Evolutionary conservation across 2,329 filamentous ascomycete genomes (phyloP), one percentile per base, ranked within the genome.

Genomic region (Calonectria multiphialidica): DNA sequence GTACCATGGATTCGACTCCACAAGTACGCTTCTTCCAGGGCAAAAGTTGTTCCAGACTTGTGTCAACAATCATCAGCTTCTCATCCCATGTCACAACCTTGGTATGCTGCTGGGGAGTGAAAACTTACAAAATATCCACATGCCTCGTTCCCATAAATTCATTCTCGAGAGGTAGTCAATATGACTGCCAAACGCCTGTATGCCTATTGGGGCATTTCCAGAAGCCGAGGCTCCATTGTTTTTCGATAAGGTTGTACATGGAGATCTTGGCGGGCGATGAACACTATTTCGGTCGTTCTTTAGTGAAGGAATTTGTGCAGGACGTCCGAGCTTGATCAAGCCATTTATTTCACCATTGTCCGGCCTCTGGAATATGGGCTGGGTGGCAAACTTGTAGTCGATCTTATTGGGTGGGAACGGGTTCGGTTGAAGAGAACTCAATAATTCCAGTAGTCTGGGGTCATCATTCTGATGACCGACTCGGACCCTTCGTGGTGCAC

Each of bases 1-100:
- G 21, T 59, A 59, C 53, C 53, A 59, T 59, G 53, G 53, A 35
- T 59, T 59, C 53, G 53, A 59, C 8, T 59, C 53, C 53, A 59
- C 53, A 8, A 59, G 21, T 23, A 59, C 35, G 53, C 53, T 59
- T 18, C 53, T 40, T 59, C 53, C 53, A 3, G 53, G 53, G 15
- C 53, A 59, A 37, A 59, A 59, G 23, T 59, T 59, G 21, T 59
- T 59, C 53, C 53, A 59, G 37, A 40, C 53, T 59, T 40, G n/a
- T 16, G 21, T 10, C 53, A 23, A 23, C 8, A 59, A 9, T n/a
- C 8, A 18, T 59, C 53, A 59, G 53, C 35, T 23, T 59, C 21
- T 40, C 5, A 18, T 37, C 33, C 53, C 8, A 37, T 10, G 15
- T 23, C 15, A 18, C 23, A 12, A 18, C 16, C 8, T 33, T 4